phyloP scores from a whole-genome alignment of 768 basidiomycete species.

The Suillus fuscotomentosus region DNA sequence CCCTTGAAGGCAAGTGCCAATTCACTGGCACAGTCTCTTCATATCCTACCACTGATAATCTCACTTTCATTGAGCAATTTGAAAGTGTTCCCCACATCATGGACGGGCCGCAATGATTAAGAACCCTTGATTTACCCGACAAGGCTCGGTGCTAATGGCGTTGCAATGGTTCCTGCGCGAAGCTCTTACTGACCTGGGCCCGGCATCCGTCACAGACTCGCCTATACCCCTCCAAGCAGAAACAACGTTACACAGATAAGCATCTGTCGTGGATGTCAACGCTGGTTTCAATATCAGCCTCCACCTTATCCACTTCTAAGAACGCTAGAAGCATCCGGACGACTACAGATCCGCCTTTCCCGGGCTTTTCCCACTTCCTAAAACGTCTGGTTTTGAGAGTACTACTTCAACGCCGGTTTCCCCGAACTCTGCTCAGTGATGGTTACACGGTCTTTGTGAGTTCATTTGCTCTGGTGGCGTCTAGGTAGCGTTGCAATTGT shows the following conservation, averaged over 20 bases:
- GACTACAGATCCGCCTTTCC: no score
- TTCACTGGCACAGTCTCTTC: background rate
- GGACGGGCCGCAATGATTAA: no score
- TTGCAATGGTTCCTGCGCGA: background rate
- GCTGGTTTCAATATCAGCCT: background rate
- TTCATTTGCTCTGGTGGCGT: background rate
- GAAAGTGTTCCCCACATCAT: background rate
- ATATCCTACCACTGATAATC: background rate
- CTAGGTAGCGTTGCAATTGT: background rate
- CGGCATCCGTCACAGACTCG: background rate
- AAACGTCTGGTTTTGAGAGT: background rate
- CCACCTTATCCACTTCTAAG: background rate
- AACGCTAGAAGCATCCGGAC: background rate
- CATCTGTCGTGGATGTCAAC: background rate
- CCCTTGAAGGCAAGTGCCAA: background rate
- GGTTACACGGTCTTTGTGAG: background rate
- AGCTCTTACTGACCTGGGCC: background rate
- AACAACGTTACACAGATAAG: background rate
- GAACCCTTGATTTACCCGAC: background rate
- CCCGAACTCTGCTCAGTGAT: background rate
- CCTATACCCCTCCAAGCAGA: no score
- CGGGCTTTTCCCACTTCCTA: background rate
- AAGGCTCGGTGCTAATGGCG: background rate
- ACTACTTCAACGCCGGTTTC: background rate
- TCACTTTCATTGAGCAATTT: background rate